Percentiles rank a stretch among this genome's conserved stretches.
phyloP scores from a whole-genome alignment of 2,329 filamentous ascomycete genomes.

The Fusarium robinianum region DNA sequence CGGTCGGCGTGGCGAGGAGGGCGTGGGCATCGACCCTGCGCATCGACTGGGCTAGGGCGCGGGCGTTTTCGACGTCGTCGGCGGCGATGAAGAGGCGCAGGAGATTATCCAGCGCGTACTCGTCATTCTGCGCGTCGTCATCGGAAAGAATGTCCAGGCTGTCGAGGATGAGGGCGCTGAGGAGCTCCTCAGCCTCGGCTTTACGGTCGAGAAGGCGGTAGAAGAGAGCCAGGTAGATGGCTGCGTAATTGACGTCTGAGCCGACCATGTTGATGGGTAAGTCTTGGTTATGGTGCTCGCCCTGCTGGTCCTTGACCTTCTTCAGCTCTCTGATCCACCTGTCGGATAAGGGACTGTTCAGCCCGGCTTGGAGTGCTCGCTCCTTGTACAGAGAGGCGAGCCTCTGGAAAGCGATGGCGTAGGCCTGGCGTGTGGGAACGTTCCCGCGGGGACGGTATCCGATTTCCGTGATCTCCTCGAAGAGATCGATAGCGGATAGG shows the following conservation, averaged over 20 bases:
- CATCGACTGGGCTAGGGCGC: constrained; percentile 47
- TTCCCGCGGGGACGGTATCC: constrained; percentile 48
- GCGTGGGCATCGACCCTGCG: constrained; percentile 41
- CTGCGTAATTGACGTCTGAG: constrained; percentile 48
- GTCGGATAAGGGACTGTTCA: constrained; percentile 34
- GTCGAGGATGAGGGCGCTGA: constrained; percentile 43
- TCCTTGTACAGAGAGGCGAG: constrained; percentile 46
- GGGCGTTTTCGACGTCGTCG: constrained; percentile 43
- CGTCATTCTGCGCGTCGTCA: constrained; percentile 48
- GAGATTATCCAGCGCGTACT: constrained; percentile 49
- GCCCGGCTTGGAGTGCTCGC: constrained; percentile 38
- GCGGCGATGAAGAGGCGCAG: constrained; percentile 46
- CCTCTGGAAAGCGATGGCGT: constrained; percentile 47
- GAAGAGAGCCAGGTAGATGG: constrained; percentile 47
- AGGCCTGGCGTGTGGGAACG: constrained; percentile 45
- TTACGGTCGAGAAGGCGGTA: constrained; percentile 41
- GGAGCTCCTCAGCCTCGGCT: constrained; percentile 36
- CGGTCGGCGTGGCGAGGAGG: constrained; percentile 34
- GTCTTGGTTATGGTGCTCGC: constrained; percentile 44
- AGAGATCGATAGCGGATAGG: constrained; percentile 42
- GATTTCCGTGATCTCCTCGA: constrained; percentile 43
- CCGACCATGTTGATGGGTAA: constrained; percentile 48
- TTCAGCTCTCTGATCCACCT: constrained; percentile 44
- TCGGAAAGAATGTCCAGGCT: constrained; percentile 47
- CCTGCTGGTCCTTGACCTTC: constrained; percentile 43